Percentiles rank a stretch among this genome's conserved stretches.
phyloP scores from a whole-genome alignment of 805 yeast species.

The Kodamaea kakaduensis region DNA sequence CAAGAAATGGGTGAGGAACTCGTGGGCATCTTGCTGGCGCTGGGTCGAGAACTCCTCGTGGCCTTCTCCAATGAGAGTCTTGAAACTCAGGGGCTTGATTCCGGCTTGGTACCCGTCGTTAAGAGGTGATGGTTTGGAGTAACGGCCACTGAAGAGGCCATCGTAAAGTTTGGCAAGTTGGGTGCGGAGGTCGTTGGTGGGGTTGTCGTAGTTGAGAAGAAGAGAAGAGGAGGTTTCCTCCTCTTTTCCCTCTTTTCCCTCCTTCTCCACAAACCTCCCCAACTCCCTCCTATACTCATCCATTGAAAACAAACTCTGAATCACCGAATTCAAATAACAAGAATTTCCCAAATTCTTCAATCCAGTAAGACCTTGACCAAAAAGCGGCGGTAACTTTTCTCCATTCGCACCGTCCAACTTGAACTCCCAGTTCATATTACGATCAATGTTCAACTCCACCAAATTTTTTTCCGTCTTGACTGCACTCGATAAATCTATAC shows the following conservation, averaged over 20 bases:
- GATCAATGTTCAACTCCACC: conserved; percentile 88
- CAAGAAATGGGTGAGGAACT: conserved; percentile 67
- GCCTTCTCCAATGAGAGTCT: conserved; percentile 67
- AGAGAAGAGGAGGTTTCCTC: background rate
- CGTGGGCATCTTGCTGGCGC: conserved; percentile 94
- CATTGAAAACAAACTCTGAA: conserved; percentile 64
- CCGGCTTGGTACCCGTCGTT: conserved; percentile 66
- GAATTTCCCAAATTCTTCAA: conserved; percentile 88
- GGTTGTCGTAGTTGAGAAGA: conserved; percentile 22
- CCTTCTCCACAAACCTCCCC: conserved; percentile 26
- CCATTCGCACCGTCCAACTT: conserved; percentile 73
- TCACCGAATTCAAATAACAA: conserved; percentile 79
- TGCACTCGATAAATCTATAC: conserved; percentile 54
- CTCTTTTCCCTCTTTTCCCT: conserved; percentile 10
- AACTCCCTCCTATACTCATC: conserved; percentile 37
- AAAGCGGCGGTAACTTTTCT: conserved; percentile 55
- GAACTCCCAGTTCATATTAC: conserved; percentile 91
- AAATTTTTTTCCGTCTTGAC: conserved; percentile 82
- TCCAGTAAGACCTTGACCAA: conserved; percentile 79
- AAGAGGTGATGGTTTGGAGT: conserved; percentile 49
- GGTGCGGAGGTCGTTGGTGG: conserved; percentile 61
- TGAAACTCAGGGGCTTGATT: conserved; percentile 71
- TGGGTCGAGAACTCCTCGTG: conserved; percentile 82
- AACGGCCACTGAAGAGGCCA: conserved; percentile 73
- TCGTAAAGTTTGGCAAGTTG: conserved; percentile 78